Conservation (phyloP, 1,139 yeast genomes). For the Oligophagozyma castellii region DNA sequence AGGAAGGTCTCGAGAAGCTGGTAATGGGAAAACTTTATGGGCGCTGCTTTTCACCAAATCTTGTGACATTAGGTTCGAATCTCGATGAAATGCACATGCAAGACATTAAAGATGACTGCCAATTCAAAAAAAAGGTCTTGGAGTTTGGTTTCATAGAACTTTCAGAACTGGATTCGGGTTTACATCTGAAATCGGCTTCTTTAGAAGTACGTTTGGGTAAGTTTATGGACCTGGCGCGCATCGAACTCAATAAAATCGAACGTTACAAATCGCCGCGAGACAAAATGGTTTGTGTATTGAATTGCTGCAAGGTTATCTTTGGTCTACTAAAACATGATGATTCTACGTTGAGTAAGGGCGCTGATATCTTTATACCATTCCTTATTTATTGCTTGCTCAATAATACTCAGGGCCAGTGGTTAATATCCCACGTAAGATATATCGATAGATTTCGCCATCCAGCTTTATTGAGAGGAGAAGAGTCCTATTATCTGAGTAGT, state of each 20-base stretch:
- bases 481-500: conserved; percentile 79
- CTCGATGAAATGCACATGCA: conserved; percentile 38
- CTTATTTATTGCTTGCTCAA: conserved; percentile 67
- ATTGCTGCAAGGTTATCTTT: conserved; percentile 85
- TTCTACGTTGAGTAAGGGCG: conserved; percentile 62
- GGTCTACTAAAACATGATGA: conserved; percentile 61
- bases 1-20: conserved; percentile 87
- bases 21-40: conserved; percentile 77
- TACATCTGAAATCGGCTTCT: conserved; percentile 26
- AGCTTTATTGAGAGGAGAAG: conserved; percentile 72
- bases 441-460: conserved; percentile 72
- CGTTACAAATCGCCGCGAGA: conserved; percentile 88
- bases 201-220: conserved; percentile 35
- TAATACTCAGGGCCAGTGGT: conserved; percentile 45
- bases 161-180: conserved; percentile 55
- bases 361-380: conserved; percentile 85
- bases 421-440: conserved; percentile 68
- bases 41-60: conserved; percentile 71
- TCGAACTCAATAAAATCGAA: conserved; percentile 63
- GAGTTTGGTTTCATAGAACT: conserved; percentile 68
- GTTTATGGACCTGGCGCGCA: conserved; percentile 58
- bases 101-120: conserved; percentile 51
- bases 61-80: conserved; percentile 23
- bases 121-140: conserved; percentile 42
- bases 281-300: conserved; percentile 78